Conservation (phyloP, 257 asterid species). For the Coffea canephora region DNA sequence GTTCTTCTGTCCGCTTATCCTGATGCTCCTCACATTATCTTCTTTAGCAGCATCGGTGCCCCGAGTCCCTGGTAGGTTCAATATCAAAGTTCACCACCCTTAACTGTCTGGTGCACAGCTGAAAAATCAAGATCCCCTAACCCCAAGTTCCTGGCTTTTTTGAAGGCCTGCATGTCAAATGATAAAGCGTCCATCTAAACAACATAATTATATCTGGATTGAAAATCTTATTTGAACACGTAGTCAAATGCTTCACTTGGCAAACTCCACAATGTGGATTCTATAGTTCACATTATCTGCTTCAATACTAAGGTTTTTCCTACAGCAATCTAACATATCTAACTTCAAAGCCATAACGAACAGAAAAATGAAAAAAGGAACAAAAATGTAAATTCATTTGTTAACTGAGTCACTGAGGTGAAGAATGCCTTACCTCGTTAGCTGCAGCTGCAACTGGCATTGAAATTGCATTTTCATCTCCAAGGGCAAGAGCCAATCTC, state of each 20-base stretch:
- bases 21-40: neutral
- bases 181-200: neutral
- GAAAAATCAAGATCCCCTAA: slow-evolving; percentile 88
- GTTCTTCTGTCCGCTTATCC: neutral
- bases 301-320: neutral
- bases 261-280: neutral
- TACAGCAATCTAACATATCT: neutral
- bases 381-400: neutral
- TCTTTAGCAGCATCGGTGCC: neutral
- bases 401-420: neutral
- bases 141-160: slow-evolving; percentile 83
- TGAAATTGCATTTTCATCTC: slow-evolving; percentile 79
- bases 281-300: neutral
- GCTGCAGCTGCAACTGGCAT: slow-evolving; percentile 99
- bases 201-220: neutral
- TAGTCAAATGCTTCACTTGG: neutral
- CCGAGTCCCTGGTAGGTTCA: neutral
- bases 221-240: neutral
- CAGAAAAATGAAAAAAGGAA: neutral
- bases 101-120: slow-evolving; percentile 68
- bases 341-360: neutral
- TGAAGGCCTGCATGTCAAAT: slow-evolving; percentile 61
- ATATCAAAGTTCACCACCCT: slow-evolving; percentile 19
- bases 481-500: slow-evolving; percentile 95
- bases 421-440: slow-evolving; percentile 56